These are phyloP conservation scores for Pulveroboletus sp. DNA, from an alignment of 768 basidiomycete species.

Conservation along the genomic window DNA sequence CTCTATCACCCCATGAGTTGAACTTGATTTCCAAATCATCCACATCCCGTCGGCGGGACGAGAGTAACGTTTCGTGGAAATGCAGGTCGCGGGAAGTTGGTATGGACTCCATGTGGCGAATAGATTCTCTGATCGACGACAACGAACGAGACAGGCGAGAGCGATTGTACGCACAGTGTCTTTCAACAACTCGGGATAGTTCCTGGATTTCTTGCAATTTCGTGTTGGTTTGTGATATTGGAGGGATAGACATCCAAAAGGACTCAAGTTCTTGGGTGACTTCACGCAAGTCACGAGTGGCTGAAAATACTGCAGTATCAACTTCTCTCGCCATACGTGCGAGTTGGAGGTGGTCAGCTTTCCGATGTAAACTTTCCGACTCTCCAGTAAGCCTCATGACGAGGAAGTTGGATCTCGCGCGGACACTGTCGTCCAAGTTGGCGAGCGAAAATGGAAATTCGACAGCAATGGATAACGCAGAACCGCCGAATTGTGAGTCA, in stretches of 20 bases:
- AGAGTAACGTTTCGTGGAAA: slow-evolving; percentile 47
- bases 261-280: slow-evolving; percentile 39
- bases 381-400: slow-evolving; percentile 60
- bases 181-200: slow-evolving; percentile 38
- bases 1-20: slow-evolving; percentile 45
- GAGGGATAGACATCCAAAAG: slow-evolving; percentile 36
- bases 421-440: slow-evolving; percentile 62
- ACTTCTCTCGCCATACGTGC: slow-evolving; percentile 53
- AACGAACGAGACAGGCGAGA: slow-evolving; percentile 45
- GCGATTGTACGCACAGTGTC: slow-evolving; percentile 33
- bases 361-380: slow-evolving; percentile 47
- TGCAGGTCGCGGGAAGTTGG: slow-evolving; percentile 42
- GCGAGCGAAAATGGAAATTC: slow-evolving; percentile 56
- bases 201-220: slow-evolving; percentile 35
- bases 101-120: slow-evolving; percentile 53
- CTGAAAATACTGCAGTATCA: slow-evolving; percentile 41
- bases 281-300: slow-evolving; percentile 37
- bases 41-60: slow-evolving; percentile 46
- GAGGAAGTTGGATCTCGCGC: slow-evolving; percentile 67
- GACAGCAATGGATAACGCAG: slow-evolving; percentile 31
- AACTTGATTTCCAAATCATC: slow-evolving; percentile 51
- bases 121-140: slow-evolving; percentile 50
- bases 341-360: slow-evolving; percentile 47
- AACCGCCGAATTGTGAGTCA: slow-evolving; percentile 32
- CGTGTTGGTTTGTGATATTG: slow-evolving; percentile 24